Evolutionary conservation across 495 filamentous ascomycete species (phyloP).

Genomic region (Aspergillus mulundensis): DNA sequence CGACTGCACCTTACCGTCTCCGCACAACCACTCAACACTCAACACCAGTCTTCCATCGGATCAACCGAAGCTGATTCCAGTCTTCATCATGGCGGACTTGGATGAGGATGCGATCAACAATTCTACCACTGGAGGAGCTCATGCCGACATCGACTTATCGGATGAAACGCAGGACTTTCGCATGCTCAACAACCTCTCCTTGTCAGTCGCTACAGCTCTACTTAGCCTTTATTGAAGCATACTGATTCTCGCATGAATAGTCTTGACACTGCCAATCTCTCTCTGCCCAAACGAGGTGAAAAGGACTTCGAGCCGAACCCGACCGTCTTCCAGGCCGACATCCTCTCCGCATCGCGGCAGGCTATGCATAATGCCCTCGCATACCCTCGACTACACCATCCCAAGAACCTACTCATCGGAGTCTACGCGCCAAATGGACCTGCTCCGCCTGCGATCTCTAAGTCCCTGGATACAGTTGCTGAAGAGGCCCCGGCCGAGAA

Average conservation of each 20-base stretch:
- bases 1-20: not conserved
- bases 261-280: conserved; percentile 32
- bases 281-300: conserved; percentile 74
- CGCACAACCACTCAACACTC: not conserved
- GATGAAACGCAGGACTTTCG: conserved; percentile 91
- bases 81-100: conserved; percentile 42
- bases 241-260: conserved; percentile 15
- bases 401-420: conserved; percentile 52
- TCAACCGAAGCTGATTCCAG: not conserved
- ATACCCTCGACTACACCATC: conserved; percentile 61
- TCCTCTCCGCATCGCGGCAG: conserved; percentile 72
- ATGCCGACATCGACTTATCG: conserved; percentile 59
- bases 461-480: conserved; percentile 14
- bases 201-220: conserved; percentile 30
- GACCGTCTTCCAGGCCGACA: conserved; percentile 70
- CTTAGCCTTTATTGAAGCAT: not conserved
- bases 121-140: conserved; percentile 23
- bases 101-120: conserved; percentile 43
- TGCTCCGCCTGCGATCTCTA: conserved; percentile 18
- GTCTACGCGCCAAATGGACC: conserved; percentile 45
- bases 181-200: conserved; percentile 58
- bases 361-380: conserved; percentile 89
- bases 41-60: not conserved
- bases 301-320: conserved; percentile 97
- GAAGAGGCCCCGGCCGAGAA: conserved; percentile 22